A percentile compares a stretch with the other conserved stretches of the same genome.
Evolutionary conservation across 78 protist species (phyloP).

Genomic region (Salpingoeca rosetta): DNA sequence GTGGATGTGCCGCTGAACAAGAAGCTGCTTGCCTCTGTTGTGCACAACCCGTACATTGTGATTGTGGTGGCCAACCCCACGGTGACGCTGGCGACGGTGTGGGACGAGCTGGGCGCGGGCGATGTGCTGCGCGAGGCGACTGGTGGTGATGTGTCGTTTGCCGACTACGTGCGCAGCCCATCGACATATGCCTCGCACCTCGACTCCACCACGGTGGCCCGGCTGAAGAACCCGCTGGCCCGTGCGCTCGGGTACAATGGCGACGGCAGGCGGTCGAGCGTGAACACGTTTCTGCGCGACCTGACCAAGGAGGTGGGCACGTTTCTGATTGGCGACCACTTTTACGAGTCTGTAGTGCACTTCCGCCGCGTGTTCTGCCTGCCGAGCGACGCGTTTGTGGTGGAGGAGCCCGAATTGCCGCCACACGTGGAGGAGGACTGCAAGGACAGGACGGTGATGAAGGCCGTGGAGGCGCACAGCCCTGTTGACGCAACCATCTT

Average conservation of each 20-base stretch:
- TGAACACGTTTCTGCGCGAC: neutral
- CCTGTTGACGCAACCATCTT: neutral
- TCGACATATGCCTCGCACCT: too few relatives aligned
- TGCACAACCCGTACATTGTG: neutral
- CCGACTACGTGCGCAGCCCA: too few relatives aligned
- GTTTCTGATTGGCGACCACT: neutral
- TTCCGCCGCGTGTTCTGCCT: neutral
- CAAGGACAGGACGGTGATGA: neutral
- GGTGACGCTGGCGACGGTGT: neutral
- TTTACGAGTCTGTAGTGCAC: neutral
- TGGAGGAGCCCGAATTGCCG: neutral
- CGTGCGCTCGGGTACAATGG: too few relatives aligned
- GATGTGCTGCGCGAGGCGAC: neutral
- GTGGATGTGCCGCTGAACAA: neutral
- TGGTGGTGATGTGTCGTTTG: neutral
- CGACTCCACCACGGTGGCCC: too few relatives aligned
- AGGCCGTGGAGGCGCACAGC: neutral
- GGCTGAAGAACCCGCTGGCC: too few relatives aligned
- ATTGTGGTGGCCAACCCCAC: neutral
- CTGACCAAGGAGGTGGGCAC: neutral
- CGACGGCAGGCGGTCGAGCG: too few relatives aligned
- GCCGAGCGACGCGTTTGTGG: neutral
- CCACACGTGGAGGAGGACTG: neutral
- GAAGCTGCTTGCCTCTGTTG: neutral
- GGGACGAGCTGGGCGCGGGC: neutral